These are phyloP conservation scores for Hippophae gyantsensis DNA, from an alignment of 306 rosid species.

Conservation along the genomic window DNA sequence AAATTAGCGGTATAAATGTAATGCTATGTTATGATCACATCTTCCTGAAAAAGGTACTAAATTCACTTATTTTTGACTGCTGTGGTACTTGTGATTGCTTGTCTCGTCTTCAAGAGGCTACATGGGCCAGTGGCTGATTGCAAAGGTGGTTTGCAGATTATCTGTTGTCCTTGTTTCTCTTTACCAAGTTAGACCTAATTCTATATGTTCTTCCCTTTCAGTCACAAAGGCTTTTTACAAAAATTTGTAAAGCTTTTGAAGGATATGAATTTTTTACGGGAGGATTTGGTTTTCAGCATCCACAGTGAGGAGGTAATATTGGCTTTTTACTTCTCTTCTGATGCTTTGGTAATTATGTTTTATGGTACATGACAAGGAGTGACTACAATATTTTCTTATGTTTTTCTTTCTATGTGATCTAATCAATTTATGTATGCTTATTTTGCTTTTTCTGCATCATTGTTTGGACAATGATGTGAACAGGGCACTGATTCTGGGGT, in stretches of 20 bases:
- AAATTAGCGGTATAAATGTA: no score
- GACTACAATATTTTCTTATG: background rate
- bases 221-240: slow-evolving; percentile 79
- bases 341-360: no score
- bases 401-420: background rate
- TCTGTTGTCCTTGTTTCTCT: background rate
- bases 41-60: background rate
- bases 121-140: background rate
- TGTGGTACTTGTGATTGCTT: background rate
- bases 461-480: slow-evolving; percentile 15
- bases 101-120: background rate
- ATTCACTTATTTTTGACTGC: slow-evolving; percentile 11
- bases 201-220: slow-evolving; percentile 24
- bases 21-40: no score
- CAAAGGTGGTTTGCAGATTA: background rate
- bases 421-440: background rate
- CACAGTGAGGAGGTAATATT: slow-evolving; percentile 82
- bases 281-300: slow-evolving; percentile 74
- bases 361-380: no score
- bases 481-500: slow-evolving; percentile 85
- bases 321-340: background rate
- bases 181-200: slow-evolving; percentile 9
- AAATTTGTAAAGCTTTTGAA: slow-evolving; percentile 61
- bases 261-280: slow-evolving; percentile 73
- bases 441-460: background rate